Conservation (phyloP, 371 early-diverging fungal species). For the Homolaphlyctis polyrhiza region DNA sequence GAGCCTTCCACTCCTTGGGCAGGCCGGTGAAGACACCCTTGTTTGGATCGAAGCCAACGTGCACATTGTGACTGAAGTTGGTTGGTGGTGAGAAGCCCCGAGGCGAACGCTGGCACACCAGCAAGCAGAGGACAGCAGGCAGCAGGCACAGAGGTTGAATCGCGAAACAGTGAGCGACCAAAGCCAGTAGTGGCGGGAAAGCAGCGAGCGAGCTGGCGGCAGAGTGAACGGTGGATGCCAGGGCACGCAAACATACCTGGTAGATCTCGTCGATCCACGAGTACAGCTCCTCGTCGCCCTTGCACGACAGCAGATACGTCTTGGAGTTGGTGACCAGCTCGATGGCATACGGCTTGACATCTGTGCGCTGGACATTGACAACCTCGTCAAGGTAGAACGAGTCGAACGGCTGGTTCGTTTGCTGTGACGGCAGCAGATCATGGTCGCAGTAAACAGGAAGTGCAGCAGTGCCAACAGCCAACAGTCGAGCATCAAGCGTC, state of each 20-base stretch:
- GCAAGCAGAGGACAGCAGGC: background rate
- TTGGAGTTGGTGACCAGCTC: conserved; percentile 83
- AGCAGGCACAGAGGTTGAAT: background rate
- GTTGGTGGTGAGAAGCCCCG: conserved; percentile 92
- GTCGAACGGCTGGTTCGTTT: conserved; percentile 59
- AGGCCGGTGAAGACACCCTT: conserved; percentile 79
- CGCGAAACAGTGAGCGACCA: background rate
- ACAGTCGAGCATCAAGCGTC: no score
- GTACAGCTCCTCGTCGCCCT: conserved; percentile 91
- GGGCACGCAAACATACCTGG: conserved; percentile 38
- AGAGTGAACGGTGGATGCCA: background rate
- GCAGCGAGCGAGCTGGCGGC: background rate
- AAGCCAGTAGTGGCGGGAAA: background rate
- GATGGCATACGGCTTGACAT: conserved; percentile 82
- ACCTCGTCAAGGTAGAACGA: conserved; percentile 87
- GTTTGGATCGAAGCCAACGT: conserved; percentile 92
- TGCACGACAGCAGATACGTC: conserved; percentile 78
- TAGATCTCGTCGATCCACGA: conserved; percentile 96
- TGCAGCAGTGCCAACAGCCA: no score
- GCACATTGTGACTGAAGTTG: conserved; percentile 91
- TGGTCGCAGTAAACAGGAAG: no score
- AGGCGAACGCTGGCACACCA: conserved; percentile 54
- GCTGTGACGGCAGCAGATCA: no score
- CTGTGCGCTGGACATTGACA: conserved; percentile 71
- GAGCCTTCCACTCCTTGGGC: conserved; percentile 88